Evolutionary conservation across 176 grass and related monocot species (phyloP).

Genomic region (Otatea glauca): DNA sequence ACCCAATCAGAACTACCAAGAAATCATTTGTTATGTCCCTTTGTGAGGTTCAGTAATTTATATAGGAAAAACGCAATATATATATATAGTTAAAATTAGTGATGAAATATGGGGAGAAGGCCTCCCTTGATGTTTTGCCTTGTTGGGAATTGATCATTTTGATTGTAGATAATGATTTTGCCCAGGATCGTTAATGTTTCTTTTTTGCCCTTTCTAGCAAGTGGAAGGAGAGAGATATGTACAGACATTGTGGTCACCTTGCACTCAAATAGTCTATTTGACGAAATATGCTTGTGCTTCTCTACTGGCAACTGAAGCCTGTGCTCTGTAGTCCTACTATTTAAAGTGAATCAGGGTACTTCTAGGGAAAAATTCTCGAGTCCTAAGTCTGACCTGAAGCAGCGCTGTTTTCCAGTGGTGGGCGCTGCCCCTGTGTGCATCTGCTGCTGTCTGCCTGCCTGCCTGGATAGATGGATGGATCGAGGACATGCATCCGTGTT

Average conservation of each 20-base stretch:
- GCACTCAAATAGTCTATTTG: slow-evolving; percentile 22
- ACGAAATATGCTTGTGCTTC: slow-evolving; percentile 19
- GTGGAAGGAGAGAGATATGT: slow-evolving; percentile 49
- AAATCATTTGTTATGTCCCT: neutral
- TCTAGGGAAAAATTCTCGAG: neutral
- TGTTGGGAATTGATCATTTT: slow-evolving; percentile 51
- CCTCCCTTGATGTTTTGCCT: slow-evolving; percentile 36
- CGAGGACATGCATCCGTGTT: neutral
- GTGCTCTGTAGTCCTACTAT: neutral
- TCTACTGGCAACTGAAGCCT: neutral
- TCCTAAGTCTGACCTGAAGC: slow-evolving; percentile 18
- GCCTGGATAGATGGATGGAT: no score
- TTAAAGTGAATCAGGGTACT: neutral
- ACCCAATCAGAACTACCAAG: neutral
- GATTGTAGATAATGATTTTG: slow-evolving; percentile 72
- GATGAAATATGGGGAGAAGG: slow-evolving; percentile 42
- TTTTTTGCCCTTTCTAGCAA: slow-evolving; percentile 35
- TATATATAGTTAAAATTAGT: slow-evolving; percentile 58
- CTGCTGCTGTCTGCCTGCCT: slow-evolving; percentile 25
- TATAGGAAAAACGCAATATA: slow-evolving; percentile 54
- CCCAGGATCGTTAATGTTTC: slow-evolving; percentile 39
- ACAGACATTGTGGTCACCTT: slow-evolving; percentile 52
- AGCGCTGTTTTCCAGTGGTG: neutral
- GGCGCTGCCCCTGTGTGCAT: slow-evolving; percentile 31
- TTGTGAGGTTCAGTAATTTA: slow-evolving; percentile 44